These are phyloP conservation scores for Durusdinium trenchii DNA, from an alignment of 73 alveolate genomes.

Conservation along the genomic window DNA sequence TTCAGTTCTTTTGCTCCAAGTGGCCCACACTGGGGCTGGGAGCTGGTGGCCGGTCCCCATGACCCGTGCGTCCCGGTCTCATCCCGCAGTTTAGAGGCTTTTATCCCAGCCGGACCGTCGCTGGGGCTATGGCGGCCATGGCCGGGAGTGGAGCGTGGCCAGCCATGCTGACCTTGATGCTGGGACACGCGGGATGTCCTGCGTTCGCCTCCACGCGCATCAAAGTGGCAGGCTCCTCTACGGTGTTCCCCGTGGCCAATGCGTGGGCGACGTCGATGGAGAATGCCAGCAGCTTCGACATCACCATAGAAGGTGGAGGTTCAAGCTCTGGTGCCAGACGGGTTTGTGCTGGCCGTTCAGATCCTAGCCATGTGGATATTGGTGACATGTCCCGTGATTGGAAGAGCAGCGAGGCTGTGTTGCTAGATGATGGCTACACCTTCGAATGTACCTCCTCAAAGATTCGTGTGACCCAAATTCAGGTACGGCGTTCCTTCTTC, in stretches of 20 bases:
- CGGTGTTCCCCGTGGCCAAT: slow-evolving; percentile 75
- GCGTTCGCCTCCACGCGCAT: too few species aligned
- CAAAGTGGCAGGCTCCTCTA: slow-evolving; percentile 76
- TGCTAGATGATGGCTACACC: slow-evolving; percentile 85
- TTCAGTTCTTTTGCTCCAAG: too few species aligned
- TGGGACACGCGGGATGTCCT: too few species aligned
- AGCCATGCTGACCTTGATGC: too few species aligned
- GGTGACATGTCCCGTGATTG: slow-evolving; percentile 87
- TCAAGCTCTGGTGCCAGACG: slow-evolving; percentile 86
- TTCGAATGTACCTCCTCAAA: slow-evolving; percentile 21
- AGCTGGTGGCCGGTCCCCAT: too few species aligned
- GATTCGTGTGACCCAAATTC: slow-evolving; percentile 63
- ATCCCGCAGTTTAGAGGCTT: too few species aligned
- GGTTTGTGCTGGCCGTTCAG: slow-evolving; percentile 38
- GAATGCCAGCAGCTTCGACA: background rate
- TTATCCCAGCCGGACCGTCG: too few species aligned
- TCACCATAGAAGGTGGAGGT: slow-evolving; percentile 64
- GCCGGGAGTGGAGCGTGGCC: too few species aligned
- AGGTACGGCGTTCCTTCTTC: too few species aligned
- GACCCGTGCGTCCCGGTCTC: too few species aligned
- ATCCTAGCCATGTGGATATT: slow-evolving; percentile 59
- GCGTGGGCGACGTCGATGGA: slow-evolving; percentile 49
- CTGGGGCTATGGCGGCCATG: too few species aligned
- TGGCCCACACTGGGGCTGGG: too few species aligned
- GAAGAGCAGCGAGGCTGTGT: slow-evolving; percentile 54